Evolutionary conservation across 192 early-diverging fungal genomes (phyloP).

Genomic region (Entomortierella chlamydospora): DNA sequence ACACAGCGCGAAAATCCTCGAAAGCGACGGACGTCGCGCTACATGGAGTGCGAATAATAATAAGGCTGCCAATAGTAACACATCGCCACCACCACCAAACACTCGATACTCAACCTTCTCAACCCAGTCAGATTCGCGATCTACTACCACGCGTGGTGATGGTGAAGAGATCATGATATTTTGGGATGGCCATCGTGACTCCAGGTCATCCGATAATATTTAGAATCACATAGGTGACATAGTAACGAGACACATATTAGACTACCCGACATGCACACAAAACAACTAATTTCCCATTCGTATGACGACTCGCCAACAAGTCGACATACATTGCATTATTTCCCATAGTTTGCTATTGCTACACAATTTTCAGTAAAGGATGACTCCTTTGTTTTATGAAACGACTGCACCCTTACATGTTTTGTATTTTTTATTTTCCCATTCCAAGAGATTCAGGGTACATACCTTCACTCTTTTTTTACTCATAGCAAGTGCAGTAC

Average conservation of each 20-base stretch:
- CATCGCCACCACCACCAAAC: not conserved
- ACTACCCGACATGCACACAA: no score
- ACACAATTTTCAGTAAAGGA: no score
- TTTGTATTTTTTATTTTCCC: no score
- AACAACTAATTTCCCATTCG: no score
- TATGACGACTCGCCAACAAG: no score
- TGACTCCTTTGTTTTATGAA: no score
- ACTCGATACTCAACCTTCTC: constrained; percentile 35
- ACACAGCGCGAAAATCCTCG: not conserved
- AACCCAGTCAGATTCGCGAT: constrained; percentile 25
- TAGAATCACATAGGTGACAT: not conserved
- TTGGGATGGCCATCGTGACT: constrained; percentile 42
- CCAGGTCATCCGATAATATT: constrained; percentile 10
- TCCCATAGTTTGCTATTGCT: no score
- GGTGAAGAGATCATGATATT: constrained; percentile 53
- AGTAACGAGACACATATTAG: not conserved
- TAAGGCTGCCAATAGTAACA: not conserved
- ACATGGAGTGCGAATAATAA: not conserved
- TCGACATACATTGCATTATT: no score
- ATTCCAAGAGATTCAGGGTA: no score
- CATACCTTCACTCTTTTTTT: no score
- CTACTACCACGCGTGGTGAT: constrained; percentile 22
- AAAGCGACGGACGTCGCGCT: not conserved
- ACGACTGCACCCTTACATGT: no score
- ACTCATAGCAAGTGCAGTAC: no score